Evolutionary conservation across 2,329 filamentous ascomycete species (phyloP).

Genomic region (Botrytis cinerea): DNA sequence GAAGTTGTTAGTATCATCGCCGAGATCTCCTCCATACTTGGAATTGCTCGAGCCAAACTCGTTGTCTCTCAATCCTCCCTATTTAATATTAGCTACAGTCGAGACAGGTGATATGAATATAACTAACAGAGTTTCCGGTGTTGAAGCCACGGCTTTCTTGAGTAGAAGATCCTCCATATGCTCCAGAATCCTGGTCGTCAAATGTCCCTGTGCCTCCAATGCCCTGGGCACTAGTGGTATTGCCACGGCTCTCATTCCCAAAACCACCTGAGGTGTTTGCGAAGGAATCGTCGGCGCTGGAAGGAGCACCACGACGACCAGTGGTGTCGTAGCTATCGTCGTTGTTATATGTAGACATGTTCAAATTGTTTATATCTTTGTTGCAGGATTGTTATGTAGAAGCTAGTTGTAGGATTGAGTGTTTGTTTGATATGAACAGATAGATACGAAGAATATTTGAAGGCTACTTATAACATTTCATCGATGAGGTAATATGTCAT

Average conservation of each 20-base stretch:
- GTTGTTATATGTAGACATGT: constrained; percentile 42
- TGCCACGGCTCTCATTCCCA: constrained; percentile 6
- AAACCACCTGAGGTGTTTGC: constrained; percentile 3
- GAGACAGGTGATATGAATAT: neutral
- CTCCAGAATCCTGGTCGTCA: constrained; percentile 16
- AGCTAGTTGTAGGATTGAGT: neutral
- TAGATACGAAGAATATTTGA: neutral
- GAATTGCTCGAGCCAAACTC: constrained; percentile 26
- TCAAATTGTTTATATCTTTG: constrained; percentile 24
- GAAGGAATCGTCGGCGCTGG: constrained; percentile 14
- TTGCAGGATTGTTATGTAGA: neutral
- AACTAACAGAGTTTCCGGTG: constrained; percentile 35
- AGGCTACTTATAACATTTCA: constrained; percentile 17
- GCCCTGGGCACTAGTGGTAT: constrained; percentile 8
- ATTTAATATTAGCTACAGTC: constrained; percentile 32
- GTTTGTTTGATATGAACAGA: neutral
- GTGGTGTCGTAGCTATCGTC: constrained; percentile 24
- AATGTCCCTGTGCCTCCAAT: constrained; percentile 21
- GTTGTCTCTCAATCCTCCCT: constrained; percentile 31
- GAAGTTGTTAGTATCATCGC: constrained; percentile 17
- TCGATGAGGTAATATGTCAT: neutral
- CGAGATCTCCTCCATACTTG: constrained; percentile 13
- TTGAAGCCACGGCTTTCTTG: constrained; percentile 23
- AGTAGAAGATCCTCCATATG: constrained; percentile 21
- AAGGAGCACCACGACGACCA: constrained; percentile 22